Evolutionary conservation across 2,329 filamentous ascomycete species (phyloP), one percentile per base, ranked within the genome.

Genomic region (Orbilia quercus): DNA sequence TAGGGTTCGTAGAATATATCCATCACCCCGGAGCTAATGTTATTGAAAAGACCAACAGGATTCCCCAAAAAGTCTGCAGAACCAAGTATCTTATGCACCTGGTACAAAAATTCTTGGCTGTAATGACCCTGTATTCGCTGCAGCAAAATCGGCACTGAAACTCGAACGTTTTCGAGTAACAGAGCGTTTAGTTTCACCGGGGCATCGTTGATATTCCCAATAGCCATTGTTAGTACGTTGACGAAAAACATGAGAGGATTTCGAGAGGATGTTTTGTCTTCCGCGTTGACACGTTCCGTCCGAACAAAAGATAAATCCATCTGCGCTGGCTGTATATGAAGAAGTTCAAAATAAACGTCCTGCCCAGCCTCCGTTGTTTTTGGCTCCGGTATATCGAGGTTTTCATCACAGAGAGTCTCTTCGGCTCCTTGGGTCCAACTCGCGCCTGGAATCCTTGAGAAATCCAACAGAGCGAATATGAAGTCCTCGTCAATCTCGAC

Each of bases 1-100:
- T 99, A 99, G 38, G 95, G 95, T 80, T 99, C 96, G 84, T 99
- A 99, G 83, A 99, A 99, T 79, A 99, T 96, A 80, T 97, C 95
- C 18, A 91, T 93, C 59, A 99, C 91, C 77, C 96, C 95, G 48
- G 95, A 99, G 78, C 92, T 96, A 81, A 99, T 91, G 80, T 94
- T 99, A 83, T 96, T 98, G 88, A 99, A 99, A 45, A 99, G 84
- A 47, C 95, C 95, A 14, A 99, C 96, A 0, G 95, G 95, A 78
- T 99, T 99, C 38, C 95, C 95, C 4, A 99, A 84, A 85, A 99
- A 98, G 81, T 99, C 95, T 3, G 95, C 95, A 4, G 94, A 98
- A 16, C 95, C 95, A 64, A 99, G 87, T 76, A 99, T 95, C 81
- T 98, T 93, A 84, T 99, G 96, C 14, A 99, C 90, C 82, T 99